Evolutionary conservation across 306 rosid genomes (phyloP), one percentile per base, ranked within the genome.

Genomic region (Lathyrus aphaca): DNA sequence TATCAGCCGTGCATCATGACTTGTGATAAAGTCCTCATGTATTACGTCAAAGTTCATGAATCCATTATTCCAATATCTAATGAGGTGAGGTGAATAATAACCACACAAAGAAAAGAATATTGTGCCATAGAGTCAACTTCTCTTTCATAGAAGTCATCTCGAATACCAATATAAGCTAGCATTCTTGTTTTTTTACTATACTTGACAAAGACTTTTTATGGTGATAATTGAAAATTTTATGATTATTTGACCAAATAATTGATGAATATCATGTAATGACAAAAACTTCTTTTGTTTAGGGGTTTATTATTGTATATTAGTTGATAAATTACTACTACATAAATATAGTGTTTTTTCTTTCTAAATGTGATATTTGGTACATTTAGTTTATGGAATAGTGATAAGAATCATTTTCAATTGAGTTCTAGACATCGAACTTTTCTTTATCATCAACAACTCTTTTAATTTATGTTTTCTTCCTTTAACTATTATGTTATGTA

Each of bases 1-100:
- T 72, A 72, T 72, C 77, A 72, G 62, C 51, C 40, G n/a, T 40
- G 50, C 68, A 13, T 5, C 69, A 19, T 35, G 37, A 38, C 19
- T 17, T 17, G 1, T 18, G 63, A 10, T 55, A 59, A 32, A 15
- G 72, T 11, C 23, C 27, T 17, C 42, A 58, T 2, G 42, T 14
- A 54, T 25, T 14, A 8, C 51, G 5, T 42, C 17, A 40, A 16
- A 61, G 15, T 60, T 38, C 16, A 10, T 11, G 11, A 12, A 12
- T n/a, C n/a, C n/a, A n/a, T n/a, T n/a, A n/a, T 62, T 38, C 18
- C 17, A 6, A 38, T 40, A 40, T 29, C 2, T 8, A 49, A 17
- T 49, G 10, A 10, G 27, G 17, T 12, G 64, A 32, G 62, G 18
- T 69, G 37, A 50, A 51, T 17, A 53, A 54, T 19, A 12, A 25